phyloP scores from a whole-genome alignment of 2,329 filamentous ascomycete genomes.

The Sporothrix humicola region DNA sequence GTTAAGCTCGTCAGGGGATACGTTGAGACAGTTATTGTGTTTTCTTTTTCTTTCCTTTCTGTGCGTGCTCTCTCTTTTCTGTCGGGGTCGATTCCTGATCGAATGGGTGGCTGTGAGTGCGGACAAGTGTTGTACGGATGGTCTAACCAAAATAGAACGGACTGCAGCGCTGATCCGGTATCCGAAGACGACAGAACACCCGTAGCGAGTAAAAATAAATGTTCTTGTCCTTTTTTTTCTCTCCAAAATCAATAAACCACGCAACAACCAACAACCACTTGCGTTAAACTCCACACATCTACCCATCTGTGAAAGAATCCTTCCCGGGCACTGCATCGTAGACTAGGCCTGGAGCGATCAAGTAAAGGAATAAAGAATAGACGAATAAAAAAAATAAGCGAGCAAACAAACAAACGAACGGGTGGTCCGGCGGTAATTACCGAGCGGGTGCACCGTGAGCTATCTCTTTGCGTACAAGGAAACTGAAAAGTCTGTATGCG shows the following conservation, averaged over 20 bases:
- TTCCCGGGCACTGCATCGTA: not conserved
- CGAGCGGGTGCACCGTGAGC: slow-evolving; percentile 8
- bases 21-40: not conserved
- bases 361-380: too few relatives aligned
- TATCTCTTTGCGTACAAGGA: too few relatives aligned
- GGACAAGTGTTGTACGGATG: not conserved
- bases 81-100: not conserved
- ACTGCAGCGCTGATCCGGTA: not conserved
- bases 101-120: not conserved
- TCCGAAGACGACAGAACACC: not conserved
- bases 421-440: not conserved
- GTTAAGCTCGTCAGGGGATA: not conserved
- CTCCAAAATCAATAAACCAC: not conserved
- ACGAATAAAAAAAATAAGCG: too few relatives aligned
- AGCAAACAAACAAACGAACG: not conserved
- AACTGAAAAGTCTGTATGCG: not conserved
- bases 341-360: not conserved
- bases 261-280: not conserved
- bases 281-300: not conserved
- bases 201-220: not conserved
- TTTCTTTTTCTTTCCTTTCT: not conserved
- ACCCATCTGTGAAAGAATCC: not conserved
- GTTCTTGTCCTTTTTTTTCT: not conserved
- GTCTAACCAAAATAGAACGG: not conserved
- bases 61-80: too few relatives aligned